A percentile compares a stretch with the other conserved stretches of the same genome.
Conservation (phyloP, 768 basidiomycete species). For the Hericium coralloides region DNA sequence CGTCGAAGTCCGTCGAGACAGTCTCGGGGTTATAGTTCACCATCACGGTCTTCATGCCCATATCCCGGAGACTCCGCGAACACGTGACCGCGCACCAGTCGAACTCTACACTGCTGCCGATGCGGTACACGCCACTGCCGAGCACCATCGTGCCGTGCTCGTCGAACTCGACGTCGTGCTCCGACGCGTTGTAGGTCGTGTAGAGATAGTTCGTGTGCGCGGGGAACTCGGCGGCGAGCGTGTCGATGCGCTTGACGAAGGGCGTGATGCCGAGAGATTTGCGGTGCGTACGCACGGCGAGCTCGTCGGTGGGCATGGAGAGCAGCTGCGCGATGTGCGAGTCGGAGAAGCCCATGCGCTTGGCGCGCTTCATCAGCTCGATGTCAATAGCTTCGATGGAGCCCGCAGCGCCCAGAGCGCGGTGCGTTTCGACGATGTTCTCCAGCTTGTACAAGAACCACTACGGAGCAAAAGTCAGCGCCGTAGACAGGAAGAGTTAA, state of each 20-base stretch:
- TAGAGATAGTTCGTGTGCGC: conserved; percentile 99
- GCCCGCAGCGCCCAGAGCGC: conserved; percentile 58
- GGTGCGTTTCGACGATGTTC: conserved; percentile 90
- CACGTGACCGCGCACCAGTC: conserved; percentile 99
- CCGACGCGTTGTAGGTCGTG: conserved; percentile 96
- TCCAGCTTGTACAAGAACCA: conserved; percentile 99
- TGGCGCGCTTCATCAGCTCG: conserved; percentile 79
- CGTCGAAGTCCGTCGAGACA: conserved; percentile 98
- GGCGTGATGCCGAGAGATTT: conserved; percentile 87
- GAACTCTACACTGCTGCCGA: conserved; percentile 97
- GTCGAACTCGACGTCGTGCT: conserved; percentile 91
- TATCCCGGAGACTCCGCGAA: conserved; percentile 81
- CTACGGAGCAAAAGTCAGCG: conserved; percentile 25
- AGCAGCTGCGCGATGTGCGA: conserved; percentile 82
- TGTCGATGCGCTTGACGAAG: conserved; percentile 99
- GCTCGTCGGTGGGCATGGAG: conserved; percentile 55
- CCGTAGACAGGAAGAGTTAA: background rate
- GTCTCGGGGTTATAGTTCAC: conserved; percentile 99
- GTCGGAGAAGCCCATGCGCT: conserved; percentile 94
- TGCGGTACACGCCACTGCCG: conserved; percentile 96
- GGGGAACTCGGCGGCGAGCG: conserved; percentile 96
- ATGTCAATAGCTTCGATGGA: conserved; percentile 61
- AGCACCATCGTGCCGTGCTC: conserved; percentile 99
- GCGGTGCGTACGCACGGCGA: conserved; percentile 66
- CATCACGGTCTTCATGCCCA: conserved; percentile 96